Base-by-base conservation (phyloP, 768 basidiomycete genomes). In the Agaricus subrufescens region DNA sequence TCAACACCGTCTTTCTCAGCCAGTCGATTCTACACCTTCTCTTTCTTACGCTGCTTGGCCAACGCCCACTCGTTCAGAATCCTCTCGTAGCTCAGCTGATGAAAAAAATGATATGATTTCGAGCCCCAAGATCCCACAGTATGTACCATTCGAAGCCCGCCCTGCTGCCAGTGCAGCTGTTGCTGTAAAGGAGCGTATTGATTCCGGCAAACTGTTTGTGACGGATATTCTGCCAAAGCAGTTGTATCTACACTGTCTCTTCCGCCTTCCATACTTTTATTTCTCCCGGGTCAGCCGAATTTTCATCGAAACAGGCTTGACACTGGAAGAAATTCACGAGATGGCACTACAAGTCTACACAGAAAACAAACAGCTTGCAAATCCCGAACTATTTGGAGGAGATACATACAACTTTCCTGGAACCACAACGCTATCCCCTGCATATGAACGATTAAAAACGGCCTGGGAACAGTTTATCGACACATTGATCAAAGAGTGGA, bases 401-500 rank as follows among this genome's bases (percentile, higher is more conserved):
- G 47, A 48, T n/a, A 23, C 31, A 9, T n/a, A 40, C 11, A n/a
- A 23, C 11, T 6, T 31, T 19, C 19, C 19, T 19, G 19, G 19
- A 19, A 19, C 19, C 19, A 19, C 19, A 19, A 19, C 19, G 19
- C 19, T 19, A 19, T 19, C 19, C 19, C 19, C 19, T 19, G 19
- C 19, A 19, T 52, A 52, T 38, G 15, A 29, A 29, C 10, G 14
- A 29, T 39, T 52, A 9, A 29, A 79, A 54, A 60, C 58, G 19
- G 59, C 61, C 2, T 68, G 69, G 69, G 58, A 66, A 27, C 29
- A 45, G 0, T 70, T 70, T 46, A 60, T 70, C 34, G 64, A 68
- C 42, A 60, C 61, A 1, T 31, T 69, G 23, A 58, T 67, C 51
- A 60, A 57, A 12, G 69, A 70, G 40, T 67, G 66, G 67, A 65